These are phyloP conservation scores for Austroboletus eburneus DNA, from an alignment of 768 basidiomycete genomes.

Conservation along the genomic window DNA sequence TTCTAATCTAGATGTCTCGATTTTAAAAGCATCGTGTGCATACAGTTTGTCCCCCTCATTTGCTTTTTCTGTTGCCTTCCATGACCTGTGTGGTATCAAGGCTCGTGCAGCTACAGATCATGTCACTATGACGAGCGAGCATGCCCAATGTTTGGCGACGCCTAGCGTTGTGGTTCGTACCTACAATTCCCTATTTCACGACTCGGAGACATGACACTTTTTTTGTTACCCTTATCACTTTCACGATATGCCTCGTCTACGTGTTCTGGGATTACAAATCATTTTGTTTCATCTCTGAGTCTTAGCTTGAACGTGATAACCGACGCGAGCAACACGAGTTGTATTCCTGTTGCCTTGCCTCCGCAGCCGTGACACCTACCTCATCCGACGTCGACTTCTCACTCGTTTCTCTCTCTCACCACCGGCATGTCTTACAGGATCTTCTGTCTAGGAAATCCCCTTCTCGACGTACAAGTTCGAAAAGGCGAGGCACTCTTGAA, in stretches of 20 bases:
- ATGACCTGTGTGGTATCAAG: conserved; percentile 52
- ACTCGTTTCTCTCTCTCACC: conserved; percentile 1
- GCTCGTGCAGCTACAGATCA: conserved; percentile 36
- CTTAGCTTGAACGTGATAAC: background rate
- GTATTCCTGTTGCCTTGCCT: conserved; percentile 4
- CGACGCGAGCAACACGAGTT: background rate
- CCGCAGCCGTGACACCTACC: background rate
- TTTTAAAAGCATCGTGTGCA: conserved; percentile 54
- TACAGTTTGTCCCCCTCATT: conserved; percentile 36
- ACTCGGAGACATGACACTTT: conserved; percentile 6
- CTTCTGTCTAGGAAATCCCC: conserved; percentile 93
- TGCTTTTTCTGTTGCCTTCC: conserved; percentile 53
- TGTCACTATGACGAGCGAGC: conserved; percentile 16
- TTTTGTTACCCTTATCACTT: background rate
- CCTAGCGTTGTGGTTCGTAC: conserved; percentile 15
- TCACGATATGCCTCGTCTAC: background rate
- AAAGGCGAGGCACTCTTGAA: conserved; percentile 79
- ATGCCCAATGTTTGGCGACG: conserved; percentile 24
- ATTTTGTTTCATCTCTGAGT: background rate
- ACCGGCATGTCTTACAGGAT: conserved; percentile 56
- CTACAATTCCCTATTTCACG: conserved; percentile 15
- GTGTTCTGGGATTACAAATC: no score
- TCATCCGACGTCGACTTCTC: conserved; percentile 11
- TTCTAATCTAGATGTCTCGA: conserved; percentile 33
- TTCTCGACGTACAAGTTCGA: conserved; percentile 93